Evolutionary conservation across 2,329 filamentous ascomycete species (phyloP).

Genomic region (Cladosporium sp.): DNA sequence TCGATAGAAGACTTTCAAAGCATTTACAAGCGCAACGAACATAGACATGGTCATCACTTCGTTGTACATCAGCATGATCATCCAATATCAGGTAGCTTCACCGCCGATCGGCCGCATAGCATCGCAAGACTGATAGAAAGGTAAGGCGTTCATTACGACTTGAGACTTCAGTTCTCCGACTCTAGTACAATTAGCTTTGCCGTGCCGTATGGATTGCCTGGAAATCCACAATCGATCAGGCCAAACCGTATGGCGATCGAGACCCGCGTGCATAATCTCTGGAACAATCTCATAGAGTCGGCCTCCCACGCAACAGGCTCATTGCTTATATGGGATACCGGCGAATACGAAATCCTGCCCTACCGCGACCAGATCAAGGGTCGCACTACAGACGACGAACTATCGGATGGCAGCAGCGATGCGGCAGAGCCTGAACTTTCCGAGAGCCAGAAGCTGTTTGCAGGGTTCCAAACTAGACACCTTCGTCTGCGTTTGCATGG

Average conservation of each 20-base stretch:
- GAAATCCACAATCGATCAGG: conserved; percentile 35
- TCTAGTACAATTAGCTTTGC: conserved; percentile 58
- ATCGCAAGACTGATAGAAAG: conserved; percentile 12
- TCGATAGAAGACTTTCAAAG: conserved; percentile 37
- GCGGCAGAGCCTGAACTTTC: conserved; percentile 2
- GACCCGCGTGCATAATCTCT: conserved; percentile 40
- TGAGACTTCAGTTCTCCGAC: conserved; percentile 62
- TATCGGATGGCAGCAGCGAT: conserved; percentile 22
- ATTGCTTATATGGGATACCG: conserved; percentile 42
- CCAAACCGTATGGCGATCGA: conserved; percentile 40
- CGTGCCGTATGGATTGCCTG: conserved; percentile 39
- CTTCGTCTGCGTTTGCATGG: conserved; percentile 39
- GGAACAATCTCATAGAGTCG: conserved; percentile 42
- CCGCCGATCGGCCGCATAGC: not conserved
- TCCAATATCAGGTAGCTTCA: conserved; percentile 51
- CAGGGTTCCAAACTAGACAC: conserved; percentile 34
- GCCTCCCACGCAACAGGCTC: conserved; percentile 39
- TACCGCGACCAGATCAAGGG: conserved; percentile 18
- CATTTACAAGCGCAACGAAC: conserved; percentile 44
- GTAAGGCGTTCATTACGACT: conserved; percentile 47
- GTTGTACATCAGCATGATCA: conserved; percentile 70
- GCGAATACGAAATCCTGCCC: conserved; percentile 36
- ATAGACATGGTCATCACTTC: conserved; percentile 46
- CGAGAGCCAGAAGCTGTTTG: conserved; percentile 33
- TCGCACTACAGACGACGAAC: conserved; percentile 30